phyloP scores from a whole-genome alignment of 2,329 filamentous ascomycete species.

The Claviceps sp. region DNA sequence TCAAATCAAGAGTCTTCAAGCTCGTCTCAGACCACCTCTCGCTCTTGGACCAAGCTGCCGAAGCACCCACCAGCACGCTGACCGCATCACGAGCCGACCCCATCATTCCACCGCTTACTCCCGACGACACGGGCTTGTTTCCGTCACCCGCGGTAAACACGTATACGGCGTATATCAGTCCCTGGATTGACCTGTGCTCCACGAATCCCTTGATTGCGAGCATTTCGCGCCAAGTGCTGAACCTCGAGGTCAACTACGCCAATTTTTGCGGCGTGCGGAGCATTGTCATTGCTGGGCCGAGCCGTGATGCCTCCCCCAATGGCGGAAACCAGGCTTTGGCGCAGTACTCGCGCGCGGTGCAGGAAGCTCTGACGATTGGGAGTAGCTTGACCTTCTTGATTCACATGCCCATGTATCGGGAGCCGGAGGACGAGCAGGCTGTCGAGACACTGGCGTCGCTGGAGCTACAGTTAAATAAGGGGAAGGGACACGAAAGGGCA shows the following conservation, averaged over 20 bases:
- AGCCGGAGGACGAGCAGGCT: conserved; percentile 44
- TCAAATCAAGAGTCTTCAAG: conserved; percentile 53
- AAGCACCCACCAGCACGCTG: conserved; percentile 24
- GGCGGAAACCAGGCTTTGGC: conserved; percentile 39
- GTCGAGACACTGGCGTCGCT: conserved; percentile 37
- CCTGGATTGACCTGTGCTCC: conserved; percentile 86
- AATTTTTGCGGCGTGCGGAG: conserved; percentile 86
- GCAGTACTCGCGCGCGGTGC: conserved; percentile 73
- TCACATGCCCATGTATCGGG: conserved; percentile 71
- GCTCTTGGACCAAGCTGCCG: conserved; percentile 27
- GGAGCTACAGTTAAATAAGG: conserved; percentile 16
- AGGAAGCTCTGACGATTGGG: conserved; percentile 63
- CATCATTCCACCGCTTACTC: conserved; percentile 55
- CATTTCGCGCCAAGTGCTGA: conserved; percentile 79
- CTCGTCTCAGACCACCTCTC: conserved; percentile 44
- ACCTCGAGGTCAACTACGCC: conserved; percentile 85
- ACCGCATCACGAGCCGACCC: conserved; percentile 39
- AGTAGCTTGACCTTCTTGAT: conserved; percentile 69
- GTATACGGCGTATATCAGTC: conserved; percentile 66
- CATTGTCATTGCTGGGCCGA: conserved; percentile 69
- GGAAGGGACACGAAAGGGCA: conserved; percentile 3
- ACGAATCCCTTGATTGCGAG: conserved; percentile 70
- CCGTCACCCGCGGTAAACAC: conserved; percentile 58
- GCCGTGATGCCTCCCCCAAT: conserved; percentile 42
- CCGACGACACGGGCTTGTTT: conserved; percentile 63